Percentiles rank a stretch among this genome's conserved stretches.
Conservation (phyloP, 169 alveolate species). For the Plasmodium knowlesi region DNA sequence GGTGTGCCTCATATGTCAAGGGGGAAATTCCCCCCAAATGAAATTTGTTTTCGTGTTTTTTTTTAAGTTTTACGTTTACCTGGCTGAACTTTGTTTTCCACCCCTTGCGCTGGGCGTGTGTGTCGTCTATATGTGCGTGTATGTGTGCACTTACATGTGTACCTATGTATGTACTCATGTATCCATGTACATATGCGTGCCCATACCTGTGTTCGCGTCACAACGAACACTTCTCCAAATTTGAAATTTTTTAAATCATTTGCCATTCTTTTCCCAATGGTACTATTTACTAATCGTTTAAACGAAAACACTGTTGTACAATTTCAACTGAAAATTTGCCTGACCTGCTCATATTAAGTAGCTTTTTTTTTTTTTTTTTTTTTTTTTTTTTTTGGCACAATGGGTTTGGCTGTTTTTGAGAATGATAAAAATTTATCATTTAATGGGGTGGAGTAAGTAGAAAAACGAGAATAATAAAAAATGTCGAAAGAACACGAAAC, state of each 20-base stretch:
- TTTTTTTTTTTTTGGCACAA: neutral
- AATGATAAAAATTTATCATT: slow-evolving; percentile 66
- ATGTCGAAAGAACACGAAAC: neutral
- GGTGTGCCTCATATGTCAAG: neutral
- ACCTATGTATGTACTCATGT: neutral
- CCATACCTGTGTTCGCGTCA: neutral
- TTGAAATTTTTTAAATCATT: neutral
- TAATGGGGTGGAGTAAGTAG: slow-evolving; percentile 54
- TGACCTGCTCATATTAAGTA: neutral
- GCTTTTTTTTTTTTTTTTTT: slow-evolving; percentile 1
- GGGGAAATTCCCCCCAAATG: neutral
- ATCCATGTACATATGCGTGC: neutral
- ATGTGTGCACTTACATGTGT: neutral
- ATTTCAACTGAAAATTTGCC: neutral
- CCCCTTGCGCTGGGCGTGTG: neutral
- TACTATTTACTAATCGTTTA: neutral
- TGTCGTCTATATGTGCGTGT: neutral
- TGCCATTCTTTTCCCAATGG: neutral
- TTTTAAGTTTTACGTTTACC: neutral
- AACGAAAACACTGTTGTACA: neutral
- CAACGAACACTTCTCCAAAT: neutral
- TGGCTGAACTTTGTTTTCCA: neutral
- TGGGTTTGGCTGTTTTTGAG: slow-evolving; percentile 56
- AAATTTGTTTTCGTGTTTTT: neutral
- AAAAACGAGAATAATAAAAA: neutral